phyloP scores from a whole-genome alignment of 1,284 basidiomycete genomes.

The Heliocybe sulcata region DNA sequence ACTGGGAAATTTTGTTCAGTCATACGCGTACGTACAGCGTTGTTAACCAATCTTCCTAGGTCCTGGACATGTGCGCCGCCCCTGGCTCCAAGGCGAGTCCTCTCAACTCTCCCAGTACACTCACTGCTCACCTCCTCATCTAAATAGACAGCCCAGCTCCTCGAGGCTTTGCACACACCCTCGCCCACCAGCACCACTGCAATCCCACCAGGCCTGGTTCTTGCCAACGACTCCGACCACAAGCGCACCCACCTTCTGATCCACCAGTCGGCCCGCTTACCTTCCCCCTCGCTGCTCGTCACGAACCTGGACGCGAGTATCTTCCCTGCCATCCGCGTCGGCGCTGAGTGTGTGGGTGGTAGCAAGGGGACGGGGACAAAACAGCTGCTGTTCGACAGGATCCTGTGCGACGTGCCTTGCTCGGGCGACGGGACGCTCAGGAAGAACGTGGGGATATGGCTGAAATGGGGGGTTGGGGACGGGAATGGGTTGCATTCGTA shows the following conservation, averaged over 20 bases:
- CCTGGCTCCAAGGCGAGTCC: constrained; percentile 84
- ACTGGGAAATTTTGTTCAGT: background rate
- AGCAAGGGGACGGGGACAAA: constrained; percentile 1
- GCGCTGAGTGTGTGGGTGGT: background rate
- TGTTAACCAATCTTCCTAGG: constrained; percentile 33
- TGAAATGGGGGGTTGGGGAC: constrained; percentile 83
- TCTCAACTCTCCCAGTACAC: background rate
- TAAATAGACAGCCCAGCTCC: constrained; percentile 76
- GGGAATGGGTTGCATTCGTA: constrained; percentile 89
- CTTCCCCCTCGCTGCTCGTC: constrained; percentile 89
- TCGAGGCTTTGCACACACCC: constrained; percentile 80
- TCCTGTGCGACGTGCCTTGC: constrained; percentile 96
- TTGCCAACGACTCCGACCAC: constrained; percentile 90
- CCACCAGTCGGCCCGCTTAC: constrained; percentile 94
- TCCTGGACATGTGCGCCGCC: constrained; percentile 99
- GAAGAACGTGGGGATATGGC: constrained; percentile 97
- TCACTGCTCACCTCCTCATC: constrained; percentile 2
- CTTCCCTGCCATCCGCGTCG: constrained; percentile 58
- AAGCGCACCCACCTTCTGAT: constrained; percentile 96
- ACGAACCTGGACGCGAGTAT: constrained; percentile 95
- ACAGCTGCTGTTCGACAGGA: constrained; percentile 80
- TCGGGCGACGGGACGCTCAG: constrained; percentile 95
- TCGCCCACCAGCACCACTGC: constrained; percentile 42
- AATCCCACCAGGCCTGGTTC: constrained; percentile 54
- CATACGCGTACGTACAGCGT: background rate